phyloP scores from a whole-genome alignment of 2,329 filamentous ascomycete genomes.

The Rhynchosporium graminicola region DNA sequence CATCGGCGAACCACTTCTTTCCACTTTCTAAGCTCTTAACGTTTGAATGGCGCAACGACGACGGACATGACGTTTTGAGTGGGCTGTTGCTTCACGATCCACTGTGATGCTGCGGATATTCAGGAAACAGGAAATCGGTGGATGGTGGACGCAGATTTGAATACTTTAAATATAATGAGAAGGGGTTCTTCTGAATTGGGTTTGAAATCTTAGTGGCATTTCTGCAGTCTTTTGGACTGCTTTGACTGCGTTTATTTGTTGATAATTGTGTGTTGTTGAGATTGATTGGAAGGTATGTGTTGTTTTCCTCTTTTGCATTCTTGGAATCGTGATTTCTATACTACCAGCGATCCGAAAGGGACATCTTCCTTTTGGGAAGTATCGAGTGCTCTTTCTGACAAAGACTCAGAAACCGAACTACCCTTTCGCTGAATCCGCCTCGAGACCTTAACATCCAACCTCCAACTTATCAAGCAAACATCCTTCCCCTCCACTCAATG shows the following conservation, averaged over 20 bases:
- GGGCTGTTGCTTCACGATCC: neutral
- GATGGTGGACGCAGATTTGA: too few species aligned
- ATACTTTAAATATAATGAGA: too few species aligned
- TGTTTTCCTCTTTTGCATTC: neutral
- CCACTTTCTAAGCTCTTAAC: neutral
- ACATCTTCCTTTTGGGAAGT: too few species aligned
- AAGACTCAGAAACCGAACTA: neutral
- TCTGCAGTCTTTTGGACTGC: conserved; percentile 11
- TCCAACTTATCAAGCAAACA: neutral
- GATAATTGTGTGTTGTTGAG: neutral
- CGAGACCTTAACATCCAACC: neutral
- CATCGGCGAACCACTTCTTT: neutral
- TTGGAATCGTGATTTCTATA: neutral
- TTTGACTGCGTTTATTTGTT: neutral
- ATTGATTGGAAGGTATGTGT: conserved; percentile 1
- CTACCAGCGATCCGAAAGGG: too few species aligned
- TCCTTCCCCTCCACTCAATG: neutral
- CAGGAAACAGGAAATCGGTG: neutral
- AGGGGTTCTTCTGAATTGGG: too few species aligned
- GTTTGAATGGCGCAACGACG: neutral
- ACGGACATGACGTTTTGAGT: neutral
- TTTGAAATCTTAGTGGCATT: neutral
- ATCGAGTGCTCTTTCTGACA: too few species aligned
- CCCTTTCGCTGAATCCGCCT: neutral
- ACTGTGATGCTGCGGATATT: neutral